A percentile compares a stretch with the other conserved stretches of the same genome.
These are phyloP conservation scores for Crithidia bombi DNA, from an alignment of 208 protist genomes.

Conservation along the genomic window DNA sequence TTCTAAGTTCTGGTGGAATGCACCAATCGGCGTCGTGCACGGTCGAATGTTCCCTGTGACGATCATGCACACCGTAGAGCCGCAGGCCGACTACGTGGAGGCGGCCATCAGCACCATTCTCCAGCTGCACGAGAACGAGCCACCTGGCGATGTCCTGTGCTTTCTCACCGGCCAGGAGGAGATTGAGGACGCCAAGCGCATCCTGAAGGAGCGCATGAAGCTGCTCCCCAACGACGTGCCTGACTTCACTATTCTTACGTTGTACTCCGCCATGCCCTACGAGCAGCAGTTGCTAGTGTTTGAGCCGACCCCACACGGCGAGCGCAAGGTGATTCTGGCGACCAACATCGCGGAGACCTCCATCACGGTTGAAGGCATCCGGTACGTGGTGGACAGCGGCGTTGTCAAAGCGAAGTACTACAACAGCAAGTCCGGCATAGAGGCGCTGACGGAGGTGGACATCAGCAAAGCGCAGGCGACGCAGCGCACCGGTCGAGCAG, in stretches of 20 bases:
- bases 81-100: conserved; percentile 97
- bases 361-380: conserved; percentile 99
- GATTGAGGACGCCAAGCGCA: conserved; percentile 88
- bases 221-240: conserved; percentile 63
- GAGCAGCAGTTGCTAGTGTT: conserved; percentile 97
- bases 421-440: conserved; percentile 97
- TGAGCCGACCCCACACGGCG: conserved; percentile 85
- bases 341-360: conserved; percentile 99
- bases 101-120: conserved; percentile 97
- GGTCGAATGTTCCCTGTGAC: conserved; percentile 93
- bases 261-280: conserved; percentile 97
- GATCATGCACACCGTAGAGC: conserved; percentile 93
- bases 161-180: conserved; percentile 99
- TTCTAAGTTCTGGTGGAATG: conserved; percentile 94
- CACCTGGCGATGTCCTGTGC: conserved; percentile 98
- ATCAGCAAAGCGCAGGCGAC: conserved; percentile 94
- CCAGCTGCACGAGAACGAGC: conserved; percentile 97
- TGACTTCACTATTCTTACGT: conserved; percentile 75
- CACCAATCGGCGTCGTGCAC: conserved; percentile 91
- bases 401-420: conserved; percentile 98
- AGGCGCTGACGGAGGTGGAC: conserved; percentile 94
- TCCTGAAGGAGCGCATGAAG: conserved; percentile 82
- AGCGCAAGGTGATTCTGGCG: conserved; percentile 96
- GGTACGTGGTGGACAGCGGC: conserved; percentile 98
- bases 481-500: conserved; percentile 97